Percentiles rank a stretch among this genome's conserved stretches.
phyloP scores from a whole-genome alignment of 176 grass and related monocot species.

The Bolboschoenus planiculmis region DNA sequence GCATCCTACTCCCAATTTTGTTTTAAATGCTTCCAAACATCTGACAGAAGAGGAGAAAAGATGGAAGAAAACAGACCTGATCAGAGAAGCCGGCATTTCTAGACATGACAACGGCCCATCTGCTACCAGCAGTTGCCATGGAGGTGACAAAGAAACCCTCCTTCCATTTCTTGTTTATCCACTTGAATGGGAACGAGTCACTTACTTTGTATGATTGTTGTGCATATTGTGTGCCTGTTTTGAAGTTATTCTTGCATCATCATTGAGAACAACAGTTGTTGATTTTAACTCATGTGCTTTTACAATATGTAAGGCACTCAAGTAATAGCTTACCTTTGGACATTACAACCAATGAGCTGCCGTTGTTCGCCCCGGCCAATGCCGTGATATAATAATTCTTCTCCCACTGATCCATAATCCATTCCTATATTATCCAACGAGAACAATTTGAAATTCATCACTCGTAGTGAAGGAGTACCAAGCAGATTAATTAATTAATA shows the following conservation, averaged over 20 bases:
- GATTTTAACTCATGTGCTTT: background rate
- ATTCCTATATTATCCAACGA: slow-evolving; percentile 45
- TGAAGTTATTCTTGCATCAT: slow-evolving; percentile 13
- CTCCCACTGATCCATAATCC: slow-evolving; percentile 99
- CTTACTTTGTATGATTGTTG: slow-evolving; percentile 97
- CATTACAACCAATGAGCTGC: slow-evolving; percentile 89
- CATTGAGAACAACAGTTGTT: slow-evolving; percentile 5
- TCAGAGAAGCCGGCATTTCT: slow-evolving; percentile 78
- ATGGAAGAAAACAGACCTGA: slow-evolving; percentile 39
- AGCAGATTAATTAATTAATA: background rate
- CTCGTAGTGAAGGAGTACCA: background rate
- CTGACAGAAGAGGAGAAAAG: background rate
- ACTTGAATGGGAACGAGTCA: slow-evolving; percentile 90
- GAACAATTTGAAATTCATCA: background rate
- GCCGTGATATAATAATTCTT: slow-evolving; percentile 84
- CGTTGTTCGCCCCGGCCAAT: slow-evolving; percentile 67
- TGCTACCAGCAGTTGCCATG: slow-evolving; percentile 76
- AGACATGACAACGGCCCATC: slow-evolving; percentile 92
- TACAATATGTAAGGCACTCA: slow-evolving; percentile 21
- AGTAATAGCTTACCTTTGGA: slow-evolving; percentile 67
- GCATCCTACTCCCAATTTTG: background rate
- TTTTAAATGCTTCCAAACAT: background rate
- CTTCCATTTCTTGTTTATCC: slow-evolving; percentile 99
- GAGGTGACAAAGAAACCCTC: slow-evolving; percentile 84
- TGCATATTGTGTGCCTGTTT: slow-evolving; percentile 68